Evolutionary conservation across 495 filamentous ascomycete genomes (phyloP), one percentile per base, ranked within the genome.

Genomic region (Penicillium simplicissimum): DNA sequence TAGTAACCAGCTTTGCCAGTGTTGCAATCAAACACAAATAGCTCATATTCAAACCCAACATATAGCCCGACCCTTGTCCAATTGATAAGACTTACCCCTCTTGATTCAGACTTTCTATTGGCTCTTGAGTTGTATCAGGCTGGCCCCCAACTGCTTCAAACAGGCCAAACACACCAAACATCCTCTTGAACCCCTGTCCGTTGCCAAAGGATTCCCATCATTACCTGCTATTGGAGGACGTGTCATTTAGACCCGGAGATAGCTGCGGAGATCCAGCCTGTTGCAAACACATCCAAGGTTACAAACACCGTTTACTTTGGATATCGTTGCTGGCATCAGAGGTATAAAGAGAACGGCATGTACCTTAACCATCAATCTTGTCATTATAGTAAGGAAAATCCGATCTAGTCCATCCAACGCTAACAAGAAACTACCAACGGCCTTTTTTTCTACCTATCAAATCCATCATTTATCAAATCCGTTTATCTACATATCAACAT

Each of bases 81-180:
- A n/a, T 25, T 6, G 11, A 35, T 8, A 37, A 34, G 51, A 1
- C 31, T 11, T 19, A 15, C 1, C 2, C 45, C 1, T 9, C 42
- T n/a, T 21, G 19, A 19, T 36, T n/a, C 5, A 13, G 23, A 6
- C 17, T 4, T 53, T n/a, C 23, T 4, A 53, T 34, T 34, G 31
- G 33, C 15, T 25, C 23, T 6, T 7, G 9, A 10, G 10, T 11
- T 15, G 11, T 36, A 17, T 52, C 15, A 53, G 31, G 1, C 51
- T 19, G 28, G 31, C 31, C 33, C 23, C 33, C 31, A 53, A 53
- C 4, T 36, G 5, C 51, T 21, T 6, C 51, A 53, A 53, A 53
- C 51, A 36, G 4, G 35, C 15, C 28, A 53, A 53, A 53, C 51
- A 53, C 28, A 11, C 51, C 51, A 53, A 53, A 53, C 51, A 53